phyloP scores from a whole-genome alignment of 768 basidiomycete species.

The Leucosporidium creatinivorum region DNA sequence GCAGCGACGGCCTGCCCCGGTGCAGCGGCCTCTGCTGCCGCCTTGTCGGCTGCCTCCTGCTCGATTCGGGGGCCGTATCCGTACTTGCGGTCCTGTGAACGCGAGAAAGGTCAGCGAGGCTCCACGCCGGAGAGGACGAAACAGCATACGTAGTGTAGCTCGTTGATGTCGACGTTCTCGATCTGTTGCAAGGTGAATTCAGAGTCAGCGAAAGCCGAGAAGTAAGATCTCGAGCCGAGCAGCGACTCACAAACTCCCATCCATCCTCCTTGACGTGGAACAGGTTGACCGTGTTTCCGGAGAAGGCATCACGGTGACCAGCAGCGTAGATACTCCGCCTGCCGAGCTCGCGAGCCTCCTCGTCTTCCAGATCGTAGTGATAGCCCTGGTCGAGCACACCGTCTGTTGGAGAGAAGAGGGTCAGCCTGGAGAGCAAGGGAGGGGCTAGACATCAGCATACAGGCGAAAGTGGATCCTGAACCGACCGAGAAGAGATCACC shows the following conservation, averaged over 20 bases:
- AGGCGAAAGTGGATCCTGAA: slow-evolving; percentile 97
- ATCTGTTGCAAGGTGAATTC: not conserved
- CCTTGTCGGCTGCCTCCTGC: not conserved
- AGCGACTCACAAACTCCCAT: slow-evolving; percentile 89
- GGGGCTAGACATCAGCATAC: slow-evolving; percentile 60
- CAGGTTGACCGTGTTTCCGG: slow-evolving; percentile 90
- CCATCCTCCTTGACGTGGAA: slow-evolving; percentile 92
- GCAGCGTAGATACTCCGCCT: slow-evolving; percentile 92
- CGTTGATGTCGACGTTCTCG: slow-evolving; percentile 30
- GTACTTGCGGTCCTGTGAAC: not conserved
- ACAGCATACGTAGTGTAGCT: slow-evolving; percentile 16
- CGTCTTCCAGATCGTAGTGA: slow-evolving; percentile 78
- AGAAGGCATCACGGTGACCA: slow-evolving; percentile 91
- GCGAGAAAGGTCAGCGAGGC: not conserved
- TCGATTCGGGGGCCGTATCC: slow-evolving; percentile 12
- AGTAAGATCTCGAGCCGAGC: not conserved
- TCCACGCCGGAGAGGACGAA: no score
- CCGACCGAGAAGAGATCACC: slow-evolving; percentile 98
- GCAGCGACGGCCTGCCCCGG: no score
- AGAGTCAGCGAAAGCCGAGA: not conserved
- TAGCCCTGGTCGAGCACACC: slow-evolving; percentile 96
- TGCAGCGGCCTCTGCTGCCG: slow-evolving; percentile 4
- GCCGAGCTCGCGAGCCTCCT: slow-evolving; percentile 89
- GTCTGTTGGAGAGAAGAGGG: slow-evolving; percentile 44
- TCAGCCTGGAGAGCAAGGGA: not conserved